phyloP scores from a whole-genome alignment of 1,284 basidiomycete species.

The Tremellales sp. region DNA sequence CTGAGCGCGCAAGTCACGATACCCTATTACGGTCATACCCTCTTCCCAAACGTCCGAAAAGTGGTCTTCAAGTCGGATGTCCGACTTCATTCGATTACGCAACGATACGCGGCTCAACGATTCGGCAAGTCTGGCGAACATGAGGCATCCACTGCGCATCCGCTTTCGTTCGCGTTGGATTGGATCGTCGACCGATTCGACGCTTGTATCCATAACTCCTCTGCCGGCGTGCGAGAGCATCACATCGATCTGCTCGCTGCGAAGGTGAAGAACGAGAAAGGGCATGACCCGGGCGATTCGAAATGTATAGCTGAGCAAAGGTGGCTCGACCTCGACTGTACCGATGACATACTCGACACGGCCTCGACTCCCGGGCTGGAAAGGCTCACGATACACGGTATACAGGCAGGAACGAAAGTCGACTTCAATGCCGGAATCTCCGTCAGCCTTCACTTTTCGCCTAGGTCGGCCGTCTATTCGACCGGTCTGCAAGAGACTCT shows the following conservation, averaged over 20 bases:
- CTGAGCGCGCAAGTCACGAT: background rate
- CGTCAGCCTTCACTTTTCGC: no score
- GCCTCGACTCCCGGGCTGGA: background rate
- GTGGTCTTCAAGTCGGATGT: background rate
- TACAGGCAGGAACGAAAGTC: no score
- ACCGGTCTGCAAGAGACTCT: no score
- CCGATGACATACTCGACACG: background rate
- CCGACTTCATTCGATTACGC: background rate
- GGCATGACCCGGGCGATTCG: background rate
- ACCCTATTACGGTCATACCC: background rate
- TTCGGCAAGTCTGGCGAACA: background rate
- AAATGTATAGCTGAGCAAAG: no score
- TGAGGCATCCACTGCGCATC: background rate
- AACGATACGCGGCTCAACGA: background rate
- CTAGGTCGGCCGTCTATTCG: no score
- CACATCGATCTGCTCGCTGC: background rate
- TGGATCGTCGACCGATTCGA: background rate
- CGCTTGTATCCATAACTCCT: background rate
- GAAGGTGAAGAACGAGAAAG: background rate
- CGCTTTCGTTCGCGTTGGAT: background rate
- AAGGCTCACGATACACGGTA: no score
- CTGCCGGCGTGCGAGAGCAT: background rate
- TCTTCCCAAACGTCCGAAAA: background rate
- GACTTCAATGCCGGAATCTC: no score
- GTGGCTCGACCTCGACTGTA: background rate